These are phyloP conservation scores for Pseudocercospora eumusae DNA, from an alignment of 2,329 filamentous ascomycete species.

Conservation along the genomic window DNA sequence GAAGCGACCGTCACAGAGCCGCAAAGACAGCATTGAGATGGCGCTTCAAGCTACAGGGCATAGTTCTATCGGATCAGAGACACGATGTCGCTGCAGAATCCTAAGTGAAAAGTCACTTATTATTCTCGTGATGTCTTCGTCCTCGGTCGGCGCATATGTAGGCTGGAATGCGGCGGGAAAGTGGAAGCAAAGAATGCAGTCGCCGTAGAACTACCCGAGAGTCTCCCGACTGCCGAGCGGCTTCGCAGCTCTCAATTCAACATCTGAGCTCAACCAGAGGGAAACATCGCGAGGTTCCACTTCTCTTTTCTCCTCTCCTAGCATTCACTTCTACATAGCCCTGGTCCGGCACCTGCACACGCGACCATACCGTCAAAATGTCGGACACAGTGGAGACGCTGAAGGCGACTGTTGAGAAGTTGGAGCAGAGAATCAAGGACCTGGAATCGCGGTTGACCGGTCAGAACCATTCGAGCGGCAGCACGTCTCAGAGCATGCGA, in stretches of 20 bases:
- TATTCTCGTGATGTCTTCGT: not conserved
- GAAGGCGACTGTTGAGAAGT: conserved; percentile 77
- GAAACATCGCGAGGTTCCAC: conserved; percentile 2
- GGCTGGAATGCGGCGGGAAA: not conserved
- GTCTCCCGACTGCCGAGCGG: conserved; percentile 2
- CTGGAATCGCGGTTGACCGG: conserved; percentile 71
- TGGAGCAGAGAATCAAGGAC: conserved; percentile 82
- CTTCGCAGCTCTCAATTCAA: not conserved
- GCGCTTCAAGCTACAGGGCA: not conserved
- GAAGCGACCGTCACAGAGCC: not conserved
- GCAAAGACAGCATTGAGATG: not conserved
- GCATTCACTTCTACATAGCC: conserved; percentile 6
- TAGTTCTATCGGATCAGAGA: not conserved
- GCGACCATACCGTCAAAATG: conserved; percentile 23
- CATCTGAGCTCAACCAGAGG: not conserved
- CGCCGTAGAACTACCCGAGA: too few species aligned
- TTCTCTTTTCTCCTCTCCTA: conserved; percentile 1
- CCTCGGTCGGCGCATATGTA: not conserved
- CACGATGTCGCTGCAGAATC: not conserved
- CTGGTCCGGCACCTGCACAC: conserved; percentile 21
- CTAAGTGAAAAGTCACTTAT: not conserved
- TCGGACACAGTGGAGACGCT: conserved; percentile 50
- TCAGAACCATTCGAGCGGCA: conserved; percentile 49
- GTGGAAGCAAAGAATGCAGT: not conserved
- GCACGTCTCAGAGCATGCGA: conserved; percentile 64